Conservation (phyloP, 2,329 filamentous ascomycete genomes). For the Diaporthe humulicola region DNA sequence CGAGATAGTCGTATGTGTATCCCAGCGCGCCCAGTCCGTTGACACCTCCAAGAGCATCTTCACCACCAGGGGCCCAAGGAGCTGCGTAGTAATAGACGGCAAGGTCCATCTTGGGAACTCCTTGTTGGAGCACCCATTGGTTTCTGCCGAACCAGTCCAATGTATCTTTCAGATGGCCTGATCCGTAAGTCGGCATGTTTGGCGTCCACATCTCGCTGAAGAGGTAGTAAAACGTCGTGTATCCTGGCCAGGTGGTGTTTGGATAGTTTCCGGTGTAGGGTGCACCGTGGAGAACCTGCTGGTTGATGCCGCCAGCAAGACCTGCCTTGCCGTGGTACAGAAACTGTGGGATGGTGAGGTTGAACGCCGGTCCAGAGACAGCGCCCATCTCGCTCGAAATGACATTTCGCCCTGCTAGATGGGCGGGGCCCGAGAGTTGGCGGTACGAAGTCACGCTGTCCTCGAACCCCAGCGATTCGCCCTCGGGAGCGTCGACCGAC, state of each 20-base stretch:
- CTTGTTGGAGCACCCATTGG: slow-evolving; percentile 54
- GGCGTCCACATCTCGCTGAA: slow-evolving; percentile 56
- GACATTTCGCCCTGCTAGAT: slow-evolving; percentile 53
- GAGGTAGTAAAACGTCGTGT: slow-evolving; percentile 56
- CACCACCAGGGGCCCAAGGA: slow-evolving; percentile 43
- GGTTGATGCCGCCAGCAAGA: slow-evolving; percentile 56
- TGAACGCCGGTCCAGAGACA: slow-evolving; percentile 43
- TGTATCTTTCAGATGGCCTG: slow-evolving; percentile 48
- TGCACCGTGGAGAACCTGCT: slow-evolving; percentile 59
- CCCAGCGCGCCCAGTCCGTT: slow-evolving; percentile 44
- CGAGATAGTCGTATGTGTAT: slow-evolving; percentile 59
- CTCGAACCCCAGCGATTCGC: slow-evolving; percentile 54
- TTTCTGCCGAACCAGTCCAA: slow-evolving; percentile 54
- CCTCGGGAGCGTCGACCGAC: slow-evolving; percentile 54
- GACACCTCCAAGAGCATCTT: slow-evolving; percentile 20
- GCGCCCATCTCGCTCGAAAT: slow-evolving; percentile 57
- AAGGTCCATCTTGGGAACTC: slow-evolving; percentile 56
- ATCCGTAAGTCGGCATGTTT: slow-evolving; percentile 57
- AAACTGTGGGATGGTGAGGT: slow-evolving; percentile 45
- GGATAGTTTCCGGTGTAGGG: slow-evolving; percentile 56
- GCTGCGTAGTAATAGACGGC: slow-evolving; percentile 50
- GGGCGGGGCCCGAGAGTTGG: slow-evolving; percentile 55
- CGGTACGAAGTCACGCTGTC: slow-evolving; percentile 55
- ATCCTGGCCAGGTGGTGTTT: slow-evolving; percentile 64
- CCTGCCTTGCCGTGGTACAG: slow-evolving; percentile 54